Base-by-base conservation (phyloP, 1,284 basidiomycete genomes). In the Earliella scabrosa region DNA sequence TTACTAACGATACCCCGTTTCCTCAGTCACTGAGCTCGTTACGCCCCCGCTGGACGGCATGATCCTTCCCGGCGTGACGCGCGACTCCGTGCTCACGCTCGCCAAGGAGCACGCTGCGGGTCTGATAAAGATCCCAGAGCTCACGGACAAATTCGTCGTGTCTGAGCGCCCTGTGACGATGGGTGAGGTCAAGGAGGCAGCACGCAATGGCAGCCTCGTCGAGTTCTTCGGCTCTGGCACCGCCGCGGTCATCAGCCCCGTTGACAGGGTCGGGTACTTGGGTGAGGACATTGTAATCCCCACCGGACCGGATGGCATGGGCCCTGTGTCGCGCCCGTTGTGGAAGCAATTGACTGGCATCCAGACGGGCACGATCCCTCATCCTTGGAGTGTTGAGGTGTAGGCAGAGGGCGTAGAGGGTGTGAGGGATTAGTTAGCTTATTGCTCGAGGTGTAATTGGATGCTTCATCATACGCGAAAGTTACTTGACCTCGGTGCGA, bases 31-130 rank as follows among this genome's bases (percentile, higher is more conserved):
- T 49, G 94, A 97, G 72, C 85, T 97, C 56, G 87, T 94, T 46
- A 97, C 95, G 0, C 95, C 97, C 10, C 94, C 96, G 4, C 82
- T 98, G 38, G 93, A 94, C 68, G 96, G 96, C 53, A 90, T 97
- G 81, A 95, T 99, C 68, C 88, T 99, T 14, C 96, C 97, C 11
- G 97, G 97, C 60, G 91, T 99, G 18, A 98, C 96, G 8, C 89
- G 97, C 60, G 95, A 98, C 74, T 95, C 92, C 18, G 90, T 97
- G 41, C 83, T 99, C 35, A 70, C 82, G 9, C 86, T 99, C 49
- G 92, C 93, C 1, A 84, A 87, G 39, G 86, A 83, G 18, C 97
- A 98, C 70, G 72, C 75, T 2, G 80, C 85, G 3, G 87, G 89
- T 49, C 76, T 76, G 60, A 70, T 76, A 46, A 73, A 66, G 1